Percentiles rank a stretch among this genome's conserved stretches.
Evolutionary conservation across 176 grass and related monocot genomes (phyloP).

Genomic region (Areca catechu): DNA sequence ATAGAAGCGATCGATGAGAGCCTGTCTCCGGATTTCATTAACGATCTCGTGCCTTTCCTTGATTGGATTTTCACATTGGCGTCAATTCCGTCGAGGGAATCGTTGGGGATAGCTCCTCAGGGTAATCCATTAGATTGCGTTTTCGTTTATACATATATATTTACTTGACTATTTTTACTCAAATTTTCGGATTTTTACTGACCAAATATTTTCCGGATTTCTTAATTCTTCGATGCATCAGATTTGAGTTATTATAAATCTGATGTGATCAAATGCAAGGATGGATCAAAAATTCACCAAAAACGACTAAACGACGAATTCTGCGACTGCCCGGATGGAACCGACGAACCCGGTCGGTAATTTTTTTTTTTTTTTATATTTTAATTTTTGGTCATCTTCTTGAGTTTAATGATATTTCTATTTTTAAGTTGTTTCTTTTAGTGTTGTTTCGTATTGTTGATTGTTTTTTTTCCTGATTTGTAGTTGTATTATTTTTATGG

Average conservation of each 20-base stretch:
- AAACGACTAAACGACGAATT: slow-evolving; percentile 88
- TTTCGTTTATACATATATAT: not conserved
- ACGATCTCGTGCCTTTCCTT: slow-evolving; percentile 10
- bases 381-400: too few species aligned
- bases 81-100: slow-evolving; percentile 2
- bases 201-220: not conserved
- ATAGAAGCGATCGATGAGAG: slow-evolving; percentile 1
- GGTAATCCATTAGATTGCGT: not conserved
- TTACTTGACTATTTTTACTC: not conserved
- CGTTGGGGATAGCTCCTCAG: slow-evolving; percentile 19
- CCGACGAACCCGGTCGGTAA: slow-evolving; percentile 80
- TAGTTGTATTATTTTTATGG: not conserved
- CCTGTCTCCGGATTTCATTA: not conserved
- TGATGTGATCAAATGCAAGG: slow-evolving; percentile 79
- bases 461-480: not conserved
- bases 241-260: slow-evolving; percentile 75
- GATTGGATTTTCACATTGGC: slow-evolving; percentile 4
- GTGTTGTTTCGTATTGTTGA: not conserved
- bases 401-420: too few species aligned
- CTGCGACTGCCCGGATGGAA: slow-evolving; percentile 93
- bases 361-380: not conserved
- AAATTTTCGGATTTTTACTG: not conserved
- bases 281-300: slow-evolving; percentile 80
- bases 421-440: too few species aligned
- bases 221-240: slow-evolving; percentile 7